These are phyloP conservation scores for Beta macrorhiza DNA, from an alignment of 179 eudicot species.

Conservation along the genomic window DNA sequence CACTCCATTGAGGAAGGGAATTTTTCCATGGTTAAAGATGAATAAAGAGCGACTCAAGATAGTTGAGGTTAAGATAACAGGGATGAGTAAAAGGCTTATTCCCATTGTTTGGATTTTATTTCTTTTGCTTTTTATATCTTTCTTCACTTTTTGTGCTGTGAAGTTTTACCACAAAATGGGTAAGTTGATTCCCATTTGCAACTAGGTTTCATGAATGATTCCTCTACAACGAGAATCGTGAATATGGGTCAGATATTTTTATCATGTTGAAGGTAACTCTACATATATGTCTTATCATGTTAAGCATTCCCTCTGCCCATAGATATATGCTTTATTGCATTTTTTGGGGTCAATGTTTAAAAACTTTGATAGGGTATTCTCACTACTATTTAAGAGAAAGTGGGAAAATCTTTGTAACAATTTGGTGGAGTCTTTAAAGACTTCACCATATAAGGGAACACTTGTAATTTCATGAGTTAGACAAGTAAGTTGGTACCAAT, in stretches of 20 bases:
- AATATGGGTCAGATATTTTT: background rate
- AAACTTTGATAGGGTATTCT: too few species aligned
- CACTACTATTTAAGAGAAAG: too few species aligned
- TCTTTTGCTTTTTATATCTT: background rate
- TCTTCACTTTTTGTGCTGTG: background rate
- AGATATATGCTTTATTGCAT: too few species aligned
- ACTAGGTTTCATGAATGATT: background rate
- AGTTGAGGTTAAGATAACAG: background rate
- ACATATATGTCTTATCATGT: background rate
- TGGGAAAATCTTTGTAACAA: too few species aligned
- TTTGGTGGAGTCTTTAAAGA: too few species aligned
- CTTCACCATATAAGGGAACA: too few species aligned
- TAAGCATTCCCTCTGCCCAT: too few species aligned
- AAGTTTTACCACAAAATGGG: slow-evolving; percentile 6
- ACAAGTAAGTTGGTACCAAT: too few species aligned
- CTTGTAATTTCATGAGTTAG: too few species aligned
- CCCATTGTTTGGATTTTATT: background rate
- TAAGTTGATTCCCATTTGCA: slow-evolving; percentile 8
- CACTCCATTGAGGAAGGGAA: slow-evolving; percentile 6
- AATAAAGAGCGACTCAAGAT: background rate
- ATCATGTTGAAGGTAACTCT: background rate
- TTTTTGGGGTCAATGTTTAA: too few species aligned
- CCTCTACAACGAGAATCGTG: background rate
- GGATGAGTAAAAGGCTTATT: background rate
- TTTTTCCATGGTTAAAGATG: background rate